Conservation (phyloP, 768 basidiomycete species). For the Cystobasidium ongulense region DNA sequence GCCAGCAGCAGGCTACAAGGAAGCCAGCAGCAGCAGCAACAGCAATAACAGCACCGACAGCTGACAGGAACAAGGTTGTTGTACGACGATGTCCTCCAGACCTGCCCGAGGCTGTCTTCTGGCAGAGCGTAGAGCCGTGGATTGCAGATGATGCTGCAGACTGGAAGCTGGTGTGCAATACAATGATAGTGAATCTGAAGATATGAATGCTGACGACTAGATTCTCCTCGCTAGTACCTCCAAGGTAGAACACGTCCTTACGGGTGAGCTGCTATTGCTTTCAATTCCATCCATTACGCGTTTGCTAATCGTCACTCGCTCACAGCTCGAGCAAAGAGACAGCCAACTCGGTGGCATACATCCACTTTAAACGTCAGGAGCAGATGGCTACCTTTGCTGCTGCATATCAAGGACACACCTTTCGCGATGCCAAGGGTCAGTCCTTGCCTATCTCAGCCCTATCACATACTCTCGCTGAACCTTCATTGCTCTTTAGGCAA, state of each 20-base stretch:
- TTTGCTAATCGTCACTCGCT: background rate
- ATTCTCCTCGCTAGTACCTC: background rate
- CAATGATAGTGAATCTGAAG: background rate
- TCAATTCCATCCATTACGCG: background rate
- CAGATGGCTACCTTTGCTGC: constrained; percentile 63
- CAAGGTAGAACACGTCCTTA: background rate
- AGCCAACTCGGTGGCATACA: constrained; percentile 78
- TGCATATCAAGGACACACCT: constrained; percentile 84
- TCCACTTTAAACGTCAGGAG: constrained; percentile 73
- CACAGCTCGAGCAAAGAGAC: constrained; percentile 72
- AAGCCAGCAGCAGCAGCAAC: no score
- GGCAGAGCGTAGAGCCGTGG: constrained; percentile 81
- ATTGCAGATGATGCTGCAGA: constrained; percentile 46
- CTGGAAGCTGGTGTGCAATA: constrained; percentile 29
- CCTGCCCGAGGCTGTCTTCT: constrained; percentile 84
- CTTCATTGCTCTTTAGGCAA: constrained; percentile 54
- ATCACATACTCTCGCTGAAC: background rate
- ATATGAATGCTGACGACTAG: background rate
- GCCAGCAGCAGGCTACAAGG: no score
- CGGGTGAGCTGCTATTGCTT: constrained; percentile 55
- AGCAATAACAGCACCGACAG: background rate
- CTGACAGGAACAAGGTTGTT: constrained; percentile 57
- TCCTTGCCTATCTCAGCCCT: constrained; percentile 45
- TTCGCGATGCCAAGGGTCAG: constrained; percentile 82
- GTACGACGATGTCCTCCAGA: constrained; percentile 83